Evolutionary conservation across 257 asterid genomes (phyloP), one percentile per base, ranked within the genome.

Genomic region (Solanum okadae): DNA sequence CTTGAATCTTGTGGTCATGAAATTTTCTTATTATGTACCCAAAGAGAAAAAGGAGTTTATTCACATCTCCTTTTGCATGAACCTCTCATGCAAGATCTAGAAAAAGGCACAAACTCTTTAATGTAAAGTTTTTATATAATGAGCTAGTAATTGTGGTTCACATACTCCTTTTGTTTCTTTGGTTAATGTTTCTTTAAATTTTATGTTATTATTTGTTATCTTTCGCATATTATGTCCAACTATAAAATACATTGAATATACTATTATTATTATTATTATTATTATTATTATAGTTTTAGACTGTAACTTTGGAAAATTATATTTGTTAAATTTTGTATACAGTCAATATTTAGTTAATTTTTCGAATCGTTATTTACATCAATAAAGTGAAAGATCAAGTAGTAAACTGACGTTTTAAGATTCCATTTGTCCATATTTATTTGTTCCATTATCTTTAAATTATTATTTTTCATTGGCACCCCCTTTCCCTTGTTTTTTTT

Each of bases 321-420:
- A 3, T 23, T 65, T n/a, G 1, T 13, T 2, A 5, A 27, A 4
- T 68, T 25, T 67, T 1, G 3, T n/a, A 3, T 27, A 0, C 0
- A 25, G 1, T 27, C 1, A 29, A 70, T 10, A 70, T 31, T 15
- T 31, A 16, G 0, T 71, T 71, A 31, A 1, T 14, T 15, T 31
- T 31, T 71, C 0, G 0, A 1, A 0, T 71, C 1, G 14, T 8
- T 16, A 0, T 7, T 71, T 31, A 46, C 7, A 1, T 0, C 0
- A 20, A 59, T 9, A 59, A 22, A 59, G 0, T 63, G 0, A 63
- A 63, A 63, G 15, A 10, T 63, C 5, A 63, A 1, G 0, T n/a
- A 63, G 15, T 23, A 23, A 63, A 63, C 6, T 10, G 7, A 23
- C 13, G 6, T 63, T 63, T 63, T 0, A 25, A 63, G 5, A 63